These are phyloP conservation scores for Aphanocladium album DNA, from an alignment of 2,329 filamentous ascomycete species.

Conservation along the genomic window DNA sequence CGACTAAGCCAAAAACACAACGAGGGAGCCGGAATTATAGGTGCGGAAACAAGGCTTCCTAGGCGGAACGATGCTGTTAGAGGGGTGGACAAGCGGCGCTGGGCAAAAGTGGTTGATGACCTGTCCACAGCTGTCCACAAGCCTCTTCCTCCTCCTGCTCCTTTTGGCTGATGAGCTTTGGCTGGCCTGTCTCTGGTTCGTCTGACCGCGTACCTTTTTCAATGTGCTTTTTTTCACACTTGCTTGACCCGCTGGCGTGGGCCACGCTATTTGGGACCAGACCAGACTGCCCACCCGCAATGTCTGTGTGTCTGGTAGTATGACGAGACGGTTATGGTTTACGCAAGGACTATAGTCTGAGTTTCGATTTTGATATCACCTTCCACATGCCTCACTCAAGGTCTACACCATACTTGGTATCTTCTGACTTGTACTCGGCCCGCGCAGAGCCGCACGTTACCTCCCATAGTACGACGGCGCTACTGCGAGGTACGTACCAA, in stretches of 20 bases:
- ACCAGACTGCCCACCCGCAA: not conserved
- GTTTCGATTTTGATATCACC: not conserved
- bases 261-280: not conserved
- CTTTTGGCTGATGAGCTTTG: not conserved
- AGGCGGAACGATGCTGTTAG: not conserved
- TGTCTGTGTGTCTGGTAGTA: not conserved
- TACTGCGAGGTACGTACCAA: not conserved
- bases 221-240: too few species aligned
- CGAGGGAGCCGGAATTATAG: too few species aligned
- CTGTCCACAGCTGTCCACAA: conserved; percentile 1
- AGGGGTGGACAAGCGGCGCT: not conserved
- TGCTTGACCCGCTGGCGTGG: not conserved
- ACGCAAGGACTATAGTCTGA: too few species aligned
- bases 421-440: too few species aligned
- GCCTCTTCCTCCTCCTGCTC: not conserved
- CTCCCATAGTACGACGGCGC: too few species aligned
- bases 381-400: too few species aligned
- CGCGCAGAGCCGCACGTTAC: too few species aligned
- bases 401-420: too few species aligned
- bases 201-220: not conserved
- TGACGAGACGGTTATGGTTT: not conserved
- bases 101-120: not conserved
- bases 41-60: not conserved
- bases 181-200: not conserved
- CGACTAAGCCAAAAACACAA: too few species aligned